Evolutionary conservation across 768 basidiomycete genomes (phyloP).

Genomic region (Kwoniella heveanensis): DNA sequence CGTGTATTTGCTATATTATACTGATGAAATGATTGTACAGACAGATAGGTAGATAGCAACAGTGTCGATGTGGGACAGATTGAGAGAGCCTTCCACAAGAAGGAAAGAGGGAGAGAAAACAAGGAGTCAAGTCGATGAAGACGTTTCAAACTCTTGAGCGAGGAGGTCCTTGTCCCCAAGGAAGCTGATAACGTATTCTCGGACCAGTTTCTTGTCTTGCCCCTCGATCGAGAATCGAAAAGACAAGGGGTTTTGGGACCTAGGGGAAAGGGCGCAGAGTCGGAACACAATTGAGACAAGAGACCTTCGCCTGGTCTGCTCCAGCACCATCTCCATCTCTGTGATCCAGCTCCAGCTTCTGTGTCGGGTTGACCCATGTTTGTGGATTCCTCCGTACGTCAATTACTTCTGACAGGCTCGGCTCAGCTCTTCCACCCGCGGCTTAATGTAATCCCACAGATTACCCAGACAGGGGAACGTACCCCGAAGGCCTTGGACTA

Average conservation of each 20-base stretch:
- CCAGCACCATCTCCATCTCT: too few relatives aligned
- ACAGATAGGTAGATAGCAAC: background rate
- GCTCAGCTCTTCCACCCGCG: background rate
- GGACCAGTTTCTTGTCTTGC: background rate
- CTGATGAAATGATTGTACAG: background rate
- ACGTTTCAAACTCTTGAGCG: background rate
- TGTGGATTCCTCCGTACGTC: background rate
- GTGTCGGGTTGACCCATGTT: background rate
- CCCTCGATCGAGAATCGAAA: background rate
- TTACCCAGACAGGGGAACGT: too few relatives aligned
- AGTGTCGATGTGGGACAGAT: background rate
- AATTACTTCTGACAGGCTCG: background rate
- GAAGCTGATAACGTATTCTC: background rate
- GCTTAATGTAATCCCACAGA: too few relatives aligned
- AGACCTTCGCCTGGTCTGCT: background rate
- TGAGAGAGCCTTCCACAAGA: too few relatives aligned
- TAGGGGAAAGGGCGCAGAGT: background rate
- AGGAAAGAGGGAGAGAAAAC: background rate
- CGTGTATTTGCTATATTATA: background rate
- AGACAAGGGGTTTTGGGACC: background rate
- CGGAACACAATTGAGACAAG: background rate
- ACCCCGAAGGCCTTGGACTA: too few relatives aligned
- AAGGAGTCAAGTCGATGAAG: background rate
- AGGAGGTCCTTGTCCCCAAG: background rate
- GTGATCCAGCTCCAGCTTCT: too few relatives aligned